A percentile compares a stretch with the other conserved stretches of the same genome.
Evolutionary conservation across 805 yeast species (phyloP).

Genomic region (Starmera quercuum): DNA sequence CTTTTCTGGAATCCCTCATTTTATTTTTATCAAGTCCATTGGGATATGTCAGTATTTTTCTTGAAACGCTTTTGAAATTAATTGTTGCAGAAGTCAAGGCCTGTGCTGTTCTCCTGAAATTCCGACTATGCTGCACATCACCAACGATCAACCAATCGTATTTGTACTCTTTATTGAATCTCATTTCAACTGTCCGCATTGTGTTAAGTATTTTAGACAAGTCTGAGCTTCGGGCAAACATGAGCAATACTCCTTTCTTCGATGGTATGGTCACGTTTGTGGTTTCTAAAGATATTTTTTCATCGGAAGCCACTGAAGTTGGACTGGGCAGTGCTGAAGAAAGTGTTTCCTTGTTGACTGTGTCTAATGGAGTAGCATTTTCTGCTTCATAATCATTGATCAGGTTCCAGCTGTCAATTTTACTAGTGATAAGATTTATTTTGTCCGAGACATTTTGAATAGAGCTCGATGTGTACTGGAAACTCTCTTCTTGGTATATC

Average conservation of each 20-base stretch:
- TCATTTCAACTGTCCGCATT: constrained; percentile 52
- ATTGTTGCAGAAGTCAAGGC: constrained; percentile 45
- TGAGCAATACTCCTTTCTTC: constrained; percentile 56
- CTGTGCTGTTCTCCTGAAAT: constrained; percentile 38
- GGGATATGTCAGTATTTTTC: constrained; percentile 57
- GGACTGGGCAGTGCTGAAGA: no score
- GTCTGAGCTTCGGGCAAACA: constrained; percentile 62
- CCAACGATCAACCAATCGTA: constrained; percentile 77
- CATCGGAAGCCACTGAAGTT: no score
- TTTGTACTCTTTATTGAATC: constrained; percentile 52
- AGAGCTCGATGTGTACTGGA: neutral
- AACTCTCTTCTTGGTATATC: neutral
- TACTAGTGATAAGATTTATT: neutral
- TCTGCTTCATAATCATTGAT: no score
- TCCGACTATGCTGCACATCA: constrained; percentile 48
- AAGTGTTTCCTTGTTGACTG: no score
- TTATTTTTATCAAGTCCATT: constrained; percentile 40
- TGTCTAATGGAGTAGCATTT: no score
- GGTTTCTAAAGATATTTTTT: no score
- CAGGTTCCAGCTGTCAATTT: neutral
- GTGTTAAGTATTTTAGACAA: constrained; percentile 46
- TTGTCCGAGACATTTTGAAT: neutral
- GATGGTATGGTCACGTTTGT: no score
- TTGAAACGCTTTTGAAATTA: constrained; percentile 50
- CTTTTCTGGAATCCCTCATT: constrained; percentile 32